These are phyloP conservation scores for Ophiostoma tasmaniense DNA, from an alignment of 2,329 filamentous ascomycete genomes.

Conservation along the genomic window DNA sequence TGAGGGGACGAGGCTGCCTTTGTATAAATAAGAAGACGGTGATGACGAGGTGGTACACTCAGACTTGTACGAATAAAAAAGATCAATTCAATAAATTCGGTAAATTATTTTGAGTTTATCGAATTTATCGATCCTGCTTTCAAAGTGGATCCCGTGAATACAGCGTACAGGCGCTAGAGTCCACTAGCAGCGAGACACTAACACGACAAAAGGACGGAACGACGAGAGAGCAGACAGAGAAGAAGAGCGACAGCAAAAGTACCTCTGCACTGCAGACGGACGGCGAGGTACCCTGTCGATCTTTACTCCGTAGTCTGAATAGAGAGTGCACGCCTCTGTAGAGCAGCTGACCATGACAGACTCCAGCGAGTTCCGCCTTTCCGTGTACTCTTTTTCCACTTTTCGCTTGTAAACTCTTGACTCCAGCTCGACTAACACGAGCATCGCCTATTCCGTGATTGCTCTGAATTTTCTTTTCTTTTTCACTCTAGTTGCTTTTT, in stretches of 20 bases:
- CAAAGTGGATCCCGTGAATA: background rate
- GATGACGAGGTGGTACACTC: background rate
- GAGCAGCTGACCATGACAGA: too few species aligned
- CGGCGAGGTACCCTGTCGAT: background rate
- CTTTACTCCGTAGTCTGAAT: background rate
- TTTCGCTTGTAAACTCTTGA: background rate
- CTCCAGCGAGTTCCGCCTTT: background rate
- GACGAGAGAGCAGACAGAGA: background rate
- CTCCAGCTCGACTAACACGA: slow-evolving; percentile 1
- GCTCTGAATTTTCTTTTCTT: background rate
- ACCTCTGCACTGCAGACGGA: background rate
- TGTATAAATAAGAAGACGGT: slow-evolving; percentile 11
- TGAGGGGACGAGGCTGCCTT: slow-evolving; percentile 13
- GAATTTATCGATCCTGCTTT: background rate
- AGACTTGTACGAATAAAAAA: background rate
- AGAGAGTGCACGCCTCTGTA: background rate
- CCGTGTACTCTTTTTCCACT: background rate
- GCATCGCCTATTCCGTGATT: background rate
- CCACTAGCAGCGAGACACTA: background rate
- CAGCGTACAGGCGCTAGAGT: background rate
- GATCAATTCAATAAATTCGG: background rate
- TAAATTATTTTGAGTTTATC: background rate
- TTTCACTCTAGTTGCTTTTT: background rate
- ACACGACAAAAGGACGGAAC: too few species aligned
- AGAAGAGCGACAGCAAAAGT: background rate